Base-by-base conservation (phyloP, 2,329 filamentous ascomycete species). In the Epichloe hybrida region DNA sequence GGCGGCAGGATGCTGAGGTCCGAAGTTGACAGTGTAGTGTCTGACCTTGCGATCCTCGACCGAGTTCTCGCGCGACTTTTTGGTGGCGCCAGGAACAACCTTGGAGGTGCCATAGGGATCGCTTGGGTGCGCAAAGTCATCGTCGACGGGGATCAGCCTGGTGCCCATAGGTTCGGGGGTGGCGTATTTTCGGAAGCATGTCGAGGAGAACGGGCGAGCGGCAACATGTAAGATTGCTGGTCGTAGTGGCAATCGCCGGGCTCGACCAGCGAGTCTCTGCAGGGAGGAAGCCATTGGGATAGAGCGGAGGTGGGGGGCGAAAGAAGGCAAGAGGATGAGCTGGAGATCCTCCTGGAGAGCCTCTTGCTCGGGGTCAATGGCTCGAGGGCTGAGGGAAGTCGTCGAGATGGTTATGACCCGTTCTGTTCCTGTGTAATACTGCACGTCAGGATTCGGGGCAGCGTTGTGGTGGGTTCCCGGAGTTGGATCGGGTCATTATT, bases 1-100 rank as follows among this genome's bases (percentile, higher is more conserved):
- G 62, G 93, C 94, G 58, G 93, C 93, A 39, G 93, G 93, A 76
- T 98, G 93, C 77, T 98, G 93, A 57, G 93, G 93, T 51, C 93
- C 93, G 64, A 98, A 98, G 77, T 98, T 98, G 75, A 98, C 91
- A 6, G 93, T 98, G 74, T 98, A 98, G 73, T 98, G 93, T 59
- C 93, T 83, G 67, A 98, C 86, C 79, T 96, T 97, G 69, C 91
- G 84, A 70, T 72, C 68, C 56, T 66, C 68, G 55, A 79, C 66
- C 52, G 69, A 72, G 60, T 70, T 72, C 57, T 77, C 72, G 58
- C 66, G 65, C 56, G 67, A 64, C 61, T 72, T 71, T 60, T 76
- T 70, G 57, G 70, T 65, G 55, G 62, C 59, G 54, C 69, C 67
- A 52, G 69, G 65, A 45, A 69, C 62, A 49, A 64, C 69, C 60